phyloP scores from a whole-genome alignment of 345 rosid species.

The Arabidopsis suecica region DNA sequence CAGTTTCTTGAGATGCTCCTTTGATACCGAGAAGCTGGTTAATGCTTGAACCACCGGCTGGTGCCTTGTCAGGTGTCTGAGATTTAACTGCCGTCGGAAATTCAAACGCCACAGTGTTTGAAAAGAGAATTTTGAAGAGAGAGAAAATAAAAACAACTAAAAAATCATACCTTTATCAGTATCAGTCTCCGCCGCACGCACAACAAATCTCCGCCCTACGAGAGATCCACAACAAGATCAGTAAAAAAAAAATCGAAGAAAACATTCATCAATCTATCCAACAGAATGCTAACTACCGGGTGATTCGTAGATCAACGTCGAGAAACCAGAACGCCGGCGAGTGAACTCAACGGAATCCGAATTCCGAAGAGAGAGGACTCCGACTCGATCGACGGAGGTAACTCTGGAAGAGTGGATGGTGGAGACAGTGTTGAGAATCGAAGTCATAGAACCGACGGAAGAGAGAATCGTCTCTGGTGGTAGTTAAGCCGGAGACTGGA shows the following conservation, averaged over 20 bases:
- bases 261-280: neutral
- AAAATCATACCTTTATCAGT: conserved; percentile 66
- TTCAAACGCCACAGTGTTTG: neutral
- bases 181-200: conserved; percentile 85
- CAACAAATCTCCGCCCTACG: conserved; percentile 69
- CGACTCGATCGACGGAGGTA: conserved; percentile 43
- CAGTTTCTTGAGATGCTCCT: conserved; percentile 94
- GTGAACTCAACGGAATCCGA: conserved; percentile 57
- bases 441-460: conserved; percentile 59
- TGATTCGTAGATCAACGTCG: conserved; percentile 16
- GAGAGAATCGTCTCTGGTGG: conserved; percentile 4
- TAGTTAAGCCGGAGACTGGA: conserved; percentile 24
- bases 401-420: conserved; percentile 49
- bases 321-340: conserved; percentile 31
- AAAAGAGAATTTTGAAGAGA: neutral
- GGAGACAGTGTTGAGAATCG: conserved; percentile 57
- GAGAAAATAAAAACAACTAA: neutral
- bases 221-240: conserved; percentile 19
- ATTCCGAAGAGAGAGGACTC: conserved; percentile 42
- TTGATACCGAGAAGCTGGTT: conserved; percentile 97
- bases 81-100: conserved; percentile 57
- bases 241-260: neutral
- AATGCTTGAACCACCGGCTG: conserved; percentile 78
- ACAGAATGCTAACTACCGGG: neutral
- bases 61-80: conserved; percentile 74